A percentile compares a stretch with the other conserved stretches of the same genome.
Evolutionary conservation across 2,329 filamentous ascomycete genomes (phyloP).

Genomic region (Chaetomiaceae sp.): DNA sequence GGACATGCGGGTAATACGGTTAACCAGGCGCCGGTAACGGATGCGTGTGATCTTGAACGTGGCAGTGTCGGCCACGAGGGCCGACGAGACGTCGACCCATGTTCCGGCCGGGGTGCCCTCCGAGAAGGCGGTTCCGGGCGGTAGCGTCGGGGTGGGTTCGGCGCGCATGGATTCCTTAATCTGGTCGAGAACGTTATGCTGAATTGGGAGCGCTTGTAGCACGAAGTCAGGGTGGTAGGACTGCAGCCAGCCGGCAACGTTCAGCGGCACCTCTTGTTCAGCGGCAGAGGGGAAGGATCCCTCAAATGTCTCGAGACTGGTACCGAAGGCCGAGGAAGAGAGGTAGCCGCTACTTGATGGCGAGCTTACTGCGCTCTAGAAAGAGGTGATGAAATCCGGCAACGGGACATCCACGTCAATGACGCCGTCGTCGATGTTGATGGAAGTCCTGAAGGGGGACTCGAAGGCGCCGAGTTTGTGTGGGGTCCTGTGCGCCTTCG

Average conservation of each 20-base stretch:
- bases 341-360: conserved; percentile 68
- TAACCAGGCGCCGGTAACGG: conserved; percentile 60
- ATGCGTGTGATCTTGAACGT: conserved; percentile 63
- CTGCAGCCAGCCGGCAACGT: conserved; percentile 70
- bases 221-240: conserved; percentile 70
- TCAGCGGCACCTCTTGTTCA: conserved; percentile 62
- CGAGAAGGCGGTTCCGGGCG: conserved; percentile 38
- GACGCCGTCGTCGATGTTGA: conserved; percentile 67
- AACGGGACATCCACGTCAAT: conserved; percentile 75
- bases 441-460: conserved; percentile 64
- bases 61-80: conserved; percentile 65
- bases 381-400: conserved; percentile 64
- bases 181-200: conserved; percentile 58
- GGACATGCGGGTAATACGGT: conserved; percentile 37
- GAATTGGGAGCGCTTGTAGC: conserved; percentile 65
- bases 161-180: conserved; percentile 64
- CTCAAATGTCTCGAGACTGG: conserved; percentile 58
- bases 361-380: conserved; percentile 68
- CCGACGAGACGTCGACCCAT: conserved; percentile 69
- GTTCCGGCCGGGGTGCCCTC: conserved; percentile 42
- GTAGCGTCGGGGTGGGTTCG: conserved; percentile 57
- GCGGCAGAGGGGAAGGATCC: conserved; percentile 53
- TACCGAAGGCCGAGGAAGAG: conserved; percentile 58
- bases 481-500: conserved; percentile 40
- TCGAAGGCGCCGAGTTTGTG: conserved; percentile 58